Evolutionary conservation across 345 rosid genomes (phyloP).

Genomic region (Leavenworthia alabamica): DNA sequence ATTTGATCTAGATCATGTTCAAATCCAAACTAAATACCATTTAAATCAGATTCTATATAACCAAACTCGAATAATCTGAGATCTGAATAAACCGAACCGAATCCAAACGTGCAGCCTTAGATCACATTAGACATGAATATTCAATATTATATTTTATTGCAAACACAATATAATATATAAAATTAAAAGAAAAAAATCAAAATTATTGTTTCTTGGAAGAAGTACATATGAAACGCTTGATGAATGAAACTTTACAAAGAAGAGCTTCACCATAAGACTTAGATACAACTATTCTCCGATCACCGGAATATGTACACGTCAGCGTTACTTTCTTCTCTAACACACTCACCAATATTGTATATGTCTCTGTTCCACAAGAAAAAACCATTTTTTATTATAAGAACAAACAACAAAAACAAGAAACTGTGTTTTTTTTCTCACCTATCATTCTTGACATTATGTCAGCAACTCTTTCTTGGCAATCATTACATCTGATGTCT

Average conservation of each 20-base stretch:
- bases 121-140: too few relatives aligned
- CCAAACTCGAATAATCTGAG: too few relatives aligned
- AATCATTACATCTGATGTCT: conserved; percentile 59
- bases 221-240: conserved; percentile 45
- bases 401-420: not conserved
- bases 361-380: conserved; percentile 51
- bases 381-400: not conserved
- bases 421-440: conserved; percentile 13
- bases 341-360: conserved; percentile 55
- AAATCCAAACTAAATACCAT: conserved; percentile 25
- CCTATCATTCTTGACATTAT: conserved; percentile 75
- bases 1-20: too few relatives aligned
- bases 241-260: conserved; percentile 42
- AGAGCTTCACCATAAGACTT: conserved; percentile 30
- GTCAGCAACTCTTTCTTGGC: conserved; percentile 69
- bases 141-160: too few relatives aligned
- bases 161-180: conserved; percentile 1
- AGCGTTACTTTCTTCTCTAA: conserved; percentile 73
- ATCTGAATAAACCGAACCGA: too few relatives aligned
- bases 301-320: conserved; percentile 52
- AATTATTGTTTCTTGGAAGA: conserved; percentile 28
- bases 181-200: not conserved
- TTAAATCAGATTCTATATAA: too few relatives aligned
- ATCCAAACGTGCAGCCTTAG: too few relatives aligned
- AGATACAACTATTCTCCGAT: conserved; percentile 17